A percentile compares a stretch with the other conserved stretches of the same genome.
These are phyloP conservation scores for Pseudogymnoascus destructans DNA, from an alignment of 2,329 filamentous ascomycete species.

Conservation along the genomic window DNA sequence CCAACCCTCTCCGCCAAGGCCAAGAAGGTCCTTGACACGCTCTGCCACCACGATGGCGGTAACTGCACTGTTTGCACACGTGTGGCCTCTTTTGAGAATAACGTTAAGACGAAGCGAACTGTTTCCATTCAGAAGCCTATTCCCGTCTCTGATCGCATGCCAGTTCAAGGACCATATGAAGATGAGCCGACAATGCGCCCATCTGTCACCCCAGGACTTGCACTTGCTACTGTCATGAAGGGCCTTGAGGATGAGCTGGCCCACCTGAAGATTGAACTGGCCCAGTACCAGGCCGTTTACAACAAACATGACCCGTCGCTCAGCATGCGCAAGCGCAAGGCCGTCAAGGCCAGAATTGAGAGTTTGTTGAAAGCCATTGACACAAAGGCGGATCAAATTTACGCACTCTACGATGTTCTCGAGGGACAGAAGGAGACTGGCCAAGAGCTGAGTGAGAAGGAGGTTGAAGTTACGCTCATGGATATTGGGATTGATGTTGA, in stretches of 20 bases:
- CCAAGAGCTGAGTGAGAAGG: slow-evolving; percentile 47
- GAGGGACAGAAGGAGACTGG: slow-evolving; percentile 62
- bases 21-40: slow-evolving; percentile 38
- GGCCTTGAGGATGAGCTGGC: slow-evolving; percentile 65
- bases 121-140: slow-evolving; percentile 51
- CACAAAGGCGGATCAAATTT: slow-evolving; percentile 66
- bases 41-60: slow-evolving; percentile 41
- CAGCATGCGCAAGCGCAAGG: slow-evolving; percentile 50
- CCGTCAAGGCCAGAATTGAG: slow-evolving; percentile 47
- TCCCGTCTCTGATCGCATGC: slow-evolving; percentile 49
- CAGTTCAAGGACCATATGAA: slow-evolving; percentile 30
- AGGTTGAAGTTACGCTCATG: slow-evolving; percentile 50
- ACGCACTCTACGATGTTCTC: slow-evolving; percentile 70
- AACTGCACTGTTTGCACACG: slow-evolving; percentile 47
- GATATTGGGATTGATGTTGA: slow-evolving; percentile 29
- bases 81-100: slow-evolving; percentile 33
- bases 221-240: slow-evolving; percentile 72
- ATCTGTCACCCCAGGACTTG: slow-evolving; percentile 18
- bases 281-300: slow-evolving; percentile 47
- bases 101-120: slow-evolving; percentile 34
- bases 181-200: slow-evolving; percentile 49
- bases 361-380: slow-evolving; percentile 51
- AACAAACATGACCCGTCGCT: slow-evolving; percentile 53
- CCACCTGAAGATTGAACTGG: slow-evolving; percentile 61
- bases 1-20: slow-evolving; percentile 40